Evolutionary conservation across 129 eudicot species (phyloP).

Genomic region (Glebionis coronaria): DNA sequence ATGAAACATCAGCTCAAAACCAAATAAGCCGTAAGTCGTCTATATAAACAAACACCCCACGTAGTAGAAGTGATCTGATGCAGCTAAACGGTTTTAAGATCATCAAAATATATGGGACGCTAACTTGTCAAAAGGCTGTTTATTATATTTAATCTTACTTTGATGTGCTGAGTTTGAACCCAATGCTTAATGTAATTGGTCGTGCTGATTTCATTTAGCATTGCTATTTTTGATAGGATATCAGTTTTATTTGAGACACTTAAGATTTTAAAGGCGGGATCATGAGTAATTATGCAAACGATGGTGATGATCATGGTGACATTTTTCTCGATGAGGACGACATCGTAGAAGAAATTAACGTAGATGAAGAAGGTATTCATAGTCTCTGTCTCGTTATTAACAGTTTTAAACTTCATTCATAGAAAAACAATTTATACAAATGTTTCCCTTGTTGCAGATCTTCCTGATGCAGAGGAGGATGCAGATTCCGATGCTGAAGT

Average conservation of each 20-base stretch:
- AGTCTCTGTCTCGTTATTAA: too few relatives aligned
- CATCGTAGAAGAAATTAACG: conserved; percentile 56
- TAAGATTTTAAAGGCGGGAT: conserved; percentile 18
- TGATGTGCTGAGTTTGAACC: too few relatives aligned
- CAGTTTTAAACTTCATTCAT: too few relatives aligned
- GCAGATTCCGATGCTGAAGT: conserved; percentile 60
- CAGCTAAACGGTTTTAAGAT: too few relatives aligned
- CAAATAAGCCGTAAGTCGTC: too few relatives aligned
- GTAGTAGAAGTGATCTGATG: too few relatives aligned
- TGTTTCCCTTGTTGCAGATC: conserved; percentile 52
- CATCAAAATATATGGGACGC: too few relatives aligned
- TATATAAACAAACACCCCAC: too few relatives aligned
- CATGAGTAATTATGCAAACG: conserved; percentile 40
- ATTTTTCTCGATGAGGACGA: conserved; percentile 72
- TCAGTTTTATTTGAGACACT: not conserved
- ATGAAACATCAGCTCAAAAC: too few relatives aligned
- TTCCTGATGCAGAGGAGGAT: conserved; percentile 89
- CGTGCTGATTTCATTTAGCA: not conserved
- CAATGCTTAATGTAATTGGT: not conserved
- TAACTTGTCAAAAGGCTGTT: too few relatives aligned
- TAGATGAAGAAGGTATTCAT: conserved; percentile 80
- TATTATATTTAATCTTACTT: too few relatives aligned
- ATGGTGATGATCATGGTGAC: conserved; percentile 53
- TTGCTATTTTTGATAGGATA: conserved; percentile 12
- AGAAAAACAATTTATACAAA: not conserved